phyloP scores from a whole-genome alignment of 1,284 basidiomycete species.

The Sutorius eximius region DNA sequence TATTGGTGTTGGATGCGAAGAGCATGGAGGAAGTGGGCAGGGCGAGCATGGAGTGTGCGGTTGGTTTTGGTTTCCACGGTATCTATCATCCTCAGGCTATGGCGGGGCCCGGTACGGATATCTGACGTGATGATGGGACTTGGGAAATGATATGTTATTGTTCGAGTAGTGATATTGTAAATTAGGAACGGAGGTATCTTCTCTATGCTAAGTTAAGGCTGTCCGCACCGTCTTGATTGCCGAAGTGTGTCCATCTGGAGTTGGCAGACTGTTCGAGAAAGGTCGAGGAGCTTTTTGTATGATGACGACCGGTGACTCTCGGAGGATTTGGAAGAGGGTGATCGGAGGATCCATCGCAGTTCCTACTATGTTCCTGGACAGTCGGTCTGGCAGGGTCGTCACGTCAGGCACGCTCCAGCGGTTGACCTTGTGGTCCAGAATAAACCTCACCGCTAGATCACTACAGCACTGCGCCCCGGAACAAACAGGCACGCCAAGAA shows the following conservation, averaged over 20 bases:
- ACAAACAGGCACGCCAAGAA: constrained; percentile 14
- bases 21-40: constrained; percentile 38
- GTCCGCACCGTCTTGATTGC: background rate
- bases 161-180: background rate
- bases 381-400: background rate
- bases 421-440: background rate
- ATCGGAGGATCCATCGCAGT: background rate
- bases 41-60: constrained; percentile 35
- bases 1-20: constrained; percentile 38
- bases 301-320: background rate
- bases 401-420: background rate
- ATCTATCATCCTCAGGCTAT: constrained; percentile 17
- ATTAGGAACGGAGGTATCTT: background rate
- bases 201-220: background rate
- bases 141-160: background rate
- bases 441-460: constrained; percentile 2
- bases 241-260: background rate
- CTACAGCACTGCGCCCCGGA: constrained; percentile 8
- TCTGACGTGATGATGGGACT: constrained; percentile 6
- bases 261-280: background rate
- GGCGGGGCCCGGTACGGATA: constrained; percentile 20
- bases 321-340: background rate
- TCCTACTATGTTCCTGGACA: background rate
- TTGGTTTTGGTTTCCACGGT: constrained; percentile 40
- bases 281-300: background rate